Base-by-base conservation (phyloP, 2,329 filamentous ascomycete genomes). In the Cyclaneusma minus region DNA sequence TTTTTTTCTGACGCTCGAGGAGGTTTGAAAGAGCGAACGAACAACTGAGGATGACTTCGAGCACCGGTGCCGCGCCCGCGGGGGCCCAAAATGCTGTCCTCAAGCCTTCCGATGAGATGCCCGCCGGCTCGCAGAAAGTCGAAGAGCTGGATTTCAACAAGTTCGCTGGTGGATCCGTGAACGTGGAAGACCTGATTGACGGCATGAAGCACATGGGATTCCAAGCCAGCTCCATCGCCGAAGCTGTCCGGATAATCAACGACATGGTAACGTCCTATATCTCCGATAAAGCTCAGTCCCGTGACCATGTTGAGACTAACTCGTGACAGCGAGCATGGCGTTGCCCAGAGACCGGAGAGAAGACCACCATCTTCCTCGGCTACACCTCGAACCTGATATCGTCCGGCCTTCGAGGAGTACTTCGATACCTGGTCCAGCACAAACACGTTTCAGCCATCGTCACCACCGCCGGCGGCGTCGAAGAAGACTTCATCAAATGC, bases 401-500 rank as follows among this genome's bases (percentile, higher is more conserved):
- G 0, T 98, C 87, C 3, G 89, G 89, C 6, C 68, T 98, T 16
- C 72, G 89, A 28, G 85, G 92, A 38, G 85, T 85, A 18, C 61
- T 98, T 37, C 80, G 89, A 30, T 98, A 84, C 58, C 69, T 98
- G 1, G 85, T 91, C 22, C 69, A 95, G 56, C 84, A 98, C 56
- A 76, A 74, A 35, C 85, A 95, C 48, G 74, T 98, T 35, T 89
- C 83, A 1, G 80, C 78, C 38, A 82, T 98, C 43, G 89, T 98
- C 33, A 93, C 89, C 13, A 93, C 89, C 0, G 89, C 89, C 0
- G 89, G 89, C 22, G 89, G 89, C 25, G 70, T 98, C 27, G 89
- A 98, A 52, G 89, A 98, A 50, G 89, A 98, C 52, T 74, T 98
- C 31, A 98, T 98, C 64, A 98, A 98, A 58, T 98, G 89, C 43